Evolutionary conservation across 352 stramenopile species (phyloP).

Genomic region (Globisporangium irregulare): DNA sequence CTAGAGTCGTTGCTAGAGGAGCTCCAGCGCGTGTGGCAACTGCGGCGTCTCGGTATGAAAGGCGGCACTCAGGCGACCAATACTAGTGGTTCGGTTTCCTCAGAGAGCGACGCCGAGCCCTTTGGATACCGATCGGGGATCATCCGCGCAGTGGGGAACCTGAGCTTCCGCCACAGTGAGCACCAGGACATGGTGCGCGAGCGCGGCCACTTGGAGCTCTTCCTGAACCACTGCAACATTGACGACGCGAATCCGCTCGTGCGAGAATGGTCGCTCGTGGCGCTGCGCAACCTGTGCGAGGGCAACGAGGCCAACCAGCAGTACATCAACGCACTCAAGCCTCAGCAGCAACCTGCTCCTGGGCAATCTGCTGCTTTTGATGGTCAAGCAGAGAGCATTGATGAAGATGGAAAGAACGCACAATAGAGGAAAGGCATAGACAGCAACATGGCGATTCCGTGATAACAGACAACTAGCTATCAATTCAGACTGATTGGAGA

Average conservation of each 20-base stretch:
- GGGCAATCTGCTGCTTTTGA: not conserved
- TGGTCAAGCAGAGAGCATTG: not conserved
- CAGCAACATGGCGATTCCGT: not conserved
- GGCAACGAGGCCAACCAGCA: constrained; percentile 73
- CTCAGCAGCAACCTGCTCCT: constrained; percentile 40
- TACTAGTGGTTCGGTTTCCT: constrained; percentile 2
- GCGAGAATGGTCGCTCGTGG: constrained; percentile 88
- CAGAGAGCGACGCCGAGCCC: constrained; percentile 28
- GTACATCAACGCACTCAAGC: constrained; percentile 62
- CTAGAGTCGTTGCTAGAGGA: constrained; percentile 51
- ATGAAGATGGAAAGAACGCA: not conserved
- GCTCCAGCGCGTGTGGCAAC: constrained; percentile 55
- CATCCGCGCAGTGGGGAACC: constrained; percentile 82
- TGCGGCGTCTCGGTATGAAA: constrained; percentile 26
- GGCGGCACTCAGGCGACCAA: constrained; percentile 13
- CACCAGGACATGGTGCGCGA: constrained; percentile 83
- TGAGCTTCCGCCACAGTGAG: constrained; percentile 60
- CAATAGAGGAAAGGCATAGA: not conserved
- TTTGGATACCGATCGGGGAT: constrained; percentile 72
- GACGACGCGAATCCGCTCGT: constrained; percentile 86
- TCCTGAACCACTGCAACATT: constrained; percentile 90
- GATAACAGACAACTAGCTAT: not conserved
- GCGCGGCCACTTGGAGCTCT: constrained; percentile 64
- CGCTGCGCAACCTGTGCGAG: constrained; percentile 87
- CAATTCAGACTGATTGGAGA: not conserved